A percentile compares a stretch with the other conserved stretches of the same genome.
phyloP scores from a whole-genome alignment of 805 yeast genomes.

The Cyberlindnera misumaiensis region DNA sequence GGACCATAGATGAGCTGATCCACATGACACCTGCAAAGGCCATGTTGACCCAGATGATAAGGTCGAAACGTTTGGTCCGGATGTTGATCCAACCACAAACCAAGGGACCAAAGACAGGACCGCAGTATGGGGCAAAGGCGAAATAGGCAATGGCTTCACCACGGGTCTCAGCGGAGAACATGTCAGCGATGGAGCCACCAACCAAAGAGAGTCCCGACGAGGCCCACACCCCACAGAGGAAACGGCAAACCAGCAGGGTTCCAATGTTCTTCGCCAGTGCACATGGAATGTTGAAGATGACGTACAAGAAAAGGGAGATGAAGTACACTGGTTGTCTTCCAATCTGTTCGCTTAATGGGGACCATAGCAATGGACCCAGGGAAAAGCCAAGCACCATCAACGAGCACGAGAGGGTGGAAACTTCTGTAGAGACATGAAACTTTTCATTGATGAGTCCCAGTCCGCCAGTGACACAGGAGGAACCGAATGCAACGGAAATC shows the following conservation, averaged over 20 bases:
- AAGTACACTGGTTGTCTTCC: constrained; percentile 84
- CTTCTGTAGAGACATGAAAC: constrained; percentile 69
- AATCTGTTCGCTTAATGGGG: constrained; percentile 78
- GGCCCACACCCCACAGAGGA: constrained; percentile 81
- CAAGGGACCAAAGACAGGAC: constrained; percentile 86
- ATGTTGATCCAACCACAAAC: constrained; percentile 82
- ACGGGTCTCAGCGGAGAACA: constrained; percentile 74
- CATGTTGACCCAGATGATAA: constrained; percentile 87
- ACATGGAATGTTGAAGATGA: constrained; percentile 79
- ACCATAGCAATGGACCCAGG: constrained; percentile 84
- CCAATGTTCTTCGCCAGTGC: constrained; percentile 81
- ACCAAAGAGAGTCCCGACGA: constrained; percentile 80
- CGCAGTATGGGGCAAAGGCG: constrained; percentile 89
- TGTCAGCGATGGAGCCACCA: constrained; percentile 88
- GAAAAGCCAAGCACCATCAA: constrained; percentile 86
- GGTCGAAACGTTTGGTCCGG: constrained; percentile 58
- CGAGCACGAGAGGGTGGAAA: constrained; percentile 72
- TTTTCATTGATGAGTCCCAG: constrained; percentile 58
- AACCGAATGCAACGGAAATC: constrained; percentile 88
- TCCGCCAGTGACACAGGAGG: constrained; percentile 87
- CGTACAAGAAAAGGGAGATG: constrained; percentile 66
- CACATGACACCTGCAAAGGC: constrained; percentile 86
- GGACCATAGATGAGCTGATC: constrained; percentile 56
- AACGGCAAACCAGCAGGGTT: constrained; percentile 73
- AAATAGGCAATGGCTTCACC: constrained; percentile 88